A percentile compares a stretch with the other conserved stretches of the same genome.
These are phyloP conservation scores for Rhynchosporium secalis DNA, from an alignment of 2,329 filamentous ascomycete species.

Conservation along the genomic window DNA sequence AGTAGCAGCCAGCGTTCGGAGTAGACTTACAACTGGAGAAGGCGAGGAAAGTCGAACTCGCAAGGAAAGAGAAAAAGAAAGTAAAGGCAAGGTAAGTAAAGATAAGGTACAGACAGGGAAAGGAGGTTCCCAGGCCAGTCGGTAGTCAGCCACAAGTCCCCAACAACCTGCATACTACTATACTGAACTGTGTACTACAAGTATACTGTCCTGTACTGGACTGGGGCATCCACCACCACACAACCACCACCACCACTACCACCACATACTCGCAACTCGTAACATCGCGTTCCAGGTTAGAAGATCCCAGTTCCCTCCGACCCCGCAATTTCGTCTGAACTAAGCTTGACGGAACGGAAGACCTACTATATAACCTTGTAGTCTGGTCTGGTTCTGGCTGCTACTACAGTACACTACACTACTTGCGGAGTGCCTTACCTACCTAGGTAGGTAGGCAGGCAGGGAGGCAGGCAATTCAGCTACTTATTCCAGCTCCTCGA, in stretches of 20 bases:
- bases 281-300: neutral
- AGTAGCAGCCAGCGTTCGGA: neutral
- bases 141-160: too few relatives aligned
- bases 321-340: conserved; percentile 7
- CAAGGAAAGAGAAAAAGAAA: neutral
- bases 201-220: too few relatives aligned
- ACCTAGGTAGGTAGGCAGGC: too few relatives aligned
- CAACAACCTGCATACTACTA: neutral
- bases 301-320: neutral
- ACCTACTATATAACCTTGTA: neutral
- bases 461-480: too few relatives aligned
- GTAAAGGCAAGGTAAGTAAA: neutral
- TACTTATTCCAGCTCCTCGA: neutral
- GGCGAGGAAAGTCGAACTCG: neutral
- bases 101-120: neutral
- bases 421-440: neutral
- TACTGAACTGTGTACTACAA: neutral
- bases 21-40: neutral
- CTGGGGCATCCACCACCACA: neutral
- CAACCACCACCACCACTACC: neutral
- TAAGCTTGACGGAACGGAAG: conserved; percentile 1
- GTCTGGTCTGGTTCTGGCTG: neutral
- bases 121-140: neutral
- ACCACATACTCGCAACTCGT: too few relatives aligned
- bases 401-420: neutral